Evolutionary conservation across 768 basidiomycete species (phyloP), one percentile per base, ranked within the genome.

Genomic region (Neoboletus brunneissimus): DNA sequence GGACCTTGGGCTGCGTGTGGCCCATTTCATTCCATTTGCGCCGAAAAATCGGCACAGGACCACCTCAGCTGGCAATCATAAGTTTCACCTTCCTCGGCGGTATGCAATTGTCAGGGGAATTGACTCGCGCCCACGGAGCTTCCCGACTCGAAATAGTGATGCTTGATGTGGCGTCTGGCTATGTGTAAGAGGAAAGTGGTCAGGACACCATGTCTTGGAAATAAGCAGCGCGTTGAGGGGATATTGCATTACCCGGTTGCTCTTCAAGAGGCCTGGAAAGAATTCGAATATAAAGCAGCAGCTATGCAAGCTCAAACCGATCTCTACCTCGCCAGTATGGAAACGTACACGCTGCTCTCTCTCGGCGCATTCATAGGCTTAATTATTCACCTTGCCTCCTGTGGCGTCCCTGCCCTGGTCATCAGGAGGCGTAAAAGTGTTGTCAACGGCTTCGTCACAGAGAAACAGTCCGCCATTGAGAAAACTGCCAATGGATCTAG

Each of bases 321-420:
- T 16, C 31, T 7, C n/a, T 6, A 1, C 23, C 27, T 16, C 27
- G 12, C 13, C 41, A 44, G 10, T 22, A 63, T 63, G 62, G 61
- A 51, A 20, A 35, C 46, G 5, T 48, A 18, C n/a, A 27, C 42
- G 40, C 31, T 51, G 11, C 57, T 59, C 52, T 32, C 48, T 4
- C 48, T 53, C 48, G 20, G 34, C 4, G 48, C 46, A 16, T 13
- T 62, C 42, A 49, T 43, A 8, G 20, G 42, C 42, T n/a, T 54
- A 0, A 11, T 42, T 15, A 23, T 54, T 56, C 32, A 13, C 32
- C 9, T 29, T 9, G 29, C 29, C 29, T 54, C 32, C 32, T 29
- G 12, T 27, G 42, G 22, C 8, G 43, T 32, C 16, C 51, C 42
- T 22, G 3, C 3, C 15, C 29, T 44, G 20, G 18, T 45, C 15